Conservation (phyloP, 2,329 filamentous ascomycete species). For the Neofusicoccum cordaticola region DNA sequence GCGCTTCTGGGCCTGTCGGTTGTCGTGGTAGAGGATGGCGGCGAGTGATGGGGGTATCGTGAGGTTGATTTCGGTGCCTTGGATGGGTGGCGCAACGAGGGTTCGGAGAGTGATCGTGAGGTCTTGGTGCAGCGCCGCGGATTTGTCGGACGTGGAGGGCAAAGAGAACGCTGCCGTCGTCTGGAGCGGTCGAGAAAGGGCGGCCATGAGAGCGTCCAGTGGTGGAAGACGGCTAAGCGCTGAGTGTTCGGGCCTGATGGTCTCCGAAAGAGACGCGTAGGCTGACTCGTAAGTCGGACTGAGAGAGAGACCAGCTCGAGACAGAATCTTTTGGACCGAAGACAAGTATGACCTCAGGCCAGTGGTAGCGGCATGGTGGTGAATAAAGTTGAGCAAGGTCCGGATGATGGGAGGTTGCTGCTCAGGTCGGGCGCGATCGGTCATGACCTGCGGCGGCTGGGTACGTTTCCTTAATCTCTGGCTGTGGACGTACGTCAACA, state of each 20-base stretch:
- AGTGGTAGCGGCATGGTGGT: conserved; percentile 45
- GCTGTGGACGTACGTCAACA: conserved; percentile 76
- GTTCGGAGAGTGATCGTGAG: conserved; percentile 32
- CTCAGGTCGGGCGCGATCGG: conserved; percentile 47
- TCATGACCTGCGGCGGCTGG: conserved; percentile 58
- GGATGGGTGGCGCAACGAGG: conserved; percentile 31
- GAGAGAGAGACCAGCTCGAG: conserved; percentile 30
- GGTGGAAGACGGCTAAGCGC: conserved; percentile 19
- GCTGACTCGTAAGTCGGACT: conserved; percentile 23
- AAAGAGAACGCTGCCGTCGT: conserved; percentile 29
- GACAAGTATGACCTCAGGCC: conserved; percentile 36
- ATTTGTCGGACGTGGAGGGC: conserved; percentile 26
- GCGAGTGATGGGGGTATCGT: conserved; percentile 30
- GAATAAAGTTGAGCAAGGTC: conserved; percentile 54
- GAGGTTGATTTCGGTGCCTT: conserved; percentile 35
- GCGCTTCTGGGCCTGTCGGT: neutral
- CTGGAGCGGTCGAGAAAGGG: conserved; percentile 28
- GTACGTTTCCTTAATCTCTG: conserved; percentile 69
- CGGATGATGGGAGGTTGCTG: conserved; percentile 58
- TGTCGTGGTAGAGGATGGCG: conserved; percentile 28
- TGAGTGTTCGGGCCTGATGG: conserved; percentile 22
- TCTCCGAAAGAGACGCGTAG: neutral
- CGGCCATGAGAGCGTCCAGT: conserved; percentile 21
- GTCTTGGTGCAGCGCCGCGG: conserved; percentile 22
- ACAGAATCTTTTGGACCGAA: conserved; percentile 23